phyloP scores from a whole-genome alignment of 371 early-diverging fungal genomes.

The Circinella umbellata region DNA sequence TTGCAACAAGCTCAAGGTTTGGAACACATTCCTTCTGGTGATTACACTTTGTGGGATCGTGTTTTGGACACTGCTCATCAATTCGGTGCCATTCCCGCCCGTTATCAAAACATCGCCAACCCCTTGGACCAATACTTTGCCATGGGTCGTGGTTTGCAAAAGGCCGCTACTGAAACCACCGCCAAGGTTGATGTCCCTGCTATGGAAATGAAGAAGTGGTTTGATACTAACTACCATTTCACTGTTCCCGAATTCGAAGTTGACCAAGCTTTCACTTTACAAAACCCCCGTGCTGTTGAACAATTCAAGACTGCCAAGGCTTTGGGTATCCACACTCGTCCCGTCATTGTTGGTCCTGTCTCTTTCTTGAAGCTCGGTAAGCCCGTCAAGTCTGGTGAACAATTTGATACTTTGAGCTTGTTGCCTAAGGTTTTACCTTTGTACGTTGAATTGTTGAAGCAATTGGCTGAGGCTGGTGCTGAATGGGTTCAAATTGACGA shows the following conservation, averaged over 20 bases:
- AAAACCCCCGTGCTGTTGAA: constrained; percentile 75
- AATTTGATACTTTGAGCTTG: constrained; percentile 73
- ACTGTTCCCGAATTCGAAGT: constrained; percentile 90
- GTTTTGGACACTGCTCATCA: constrained; percentile 87
- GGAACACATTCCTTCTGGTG: constrained; percentile 89
- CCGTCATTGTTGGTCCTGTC: constrained; percentile 93
- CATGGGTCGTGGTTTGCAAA: constrained; percentile 95
- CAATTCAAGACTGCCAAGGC: constrained; percentile 94
- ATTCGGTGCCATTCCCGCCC: constrained; percentile 78
- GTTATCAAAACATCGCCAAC: constrained; percentile 68
- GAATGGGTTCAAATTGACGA: constrained; percentile 95
- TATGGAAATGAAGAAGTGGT: constrained; percentile 97
- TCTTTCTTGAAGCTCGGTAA: constrained; percentile 88
- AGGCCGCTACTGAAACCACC: constrained; percentile 61
- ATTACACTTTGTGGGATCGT: constrained; percentile 96
- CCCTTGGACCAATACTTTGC: constrained; percentile 92
- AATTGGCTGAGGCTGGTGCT: constrained; percentile 87
- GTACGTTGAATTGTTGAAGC: constrained; percentile 78
- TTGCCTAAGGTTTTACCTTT: constrained; percentile 78
- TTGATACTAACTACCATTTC: constrained; percentile 96
- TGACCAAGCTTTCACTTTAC: constrained; percentile 76
- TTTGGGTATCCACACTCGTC: constrained; percentile 88
- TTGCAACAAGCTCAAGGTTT: constrained; percentile 83
- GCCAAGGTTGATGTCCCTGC: constrained; percentile 89
- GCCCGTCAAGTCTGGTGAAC: constrained; percentile 67